phyloP scores from a whole-genome alignment of 2,329 filamentous ascomycete species.

The Botrytis galanthina region DNA sequence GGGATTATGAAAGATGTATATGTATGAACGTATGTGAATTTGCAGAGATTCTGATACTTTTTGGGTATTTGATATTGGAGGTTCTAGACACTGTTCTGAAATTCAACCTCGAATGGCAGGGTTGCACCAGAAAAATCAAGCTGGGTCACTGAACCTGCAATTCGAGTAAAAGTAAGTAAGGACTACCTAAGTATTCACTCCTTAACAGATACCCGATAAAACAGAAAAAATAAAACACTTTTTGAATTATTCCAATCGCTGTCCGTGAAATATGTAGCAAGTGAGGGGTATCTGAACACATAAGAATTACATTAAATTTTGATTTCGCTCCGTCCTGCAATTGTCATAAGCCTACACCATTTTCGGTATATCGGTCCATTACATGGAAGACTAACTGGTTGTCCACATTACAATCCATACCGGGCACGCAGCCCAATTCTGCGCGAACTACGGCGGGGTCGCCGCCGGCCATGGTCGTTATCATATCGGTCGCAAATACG shows the following conservation, averaged over 20 bases:
- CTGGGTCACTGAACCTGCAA: constrained; percentile 1
- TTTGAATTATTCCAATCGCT: neutral
- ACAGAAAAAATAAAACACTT: neutral
- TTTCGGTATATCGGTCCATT: constrained; percentile 45
- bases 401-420: constrained; percentile 44
- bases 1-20: neutral
- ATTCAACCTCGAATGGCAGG: neutral
- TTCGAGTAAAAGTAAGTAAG: neutral
- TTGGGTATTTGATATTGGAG: neutral
- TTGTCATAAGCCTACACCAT: constrained; percentile 28
- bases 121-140: neutral
- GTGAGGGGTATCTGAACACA: constrained; percentile 5
- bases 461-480: constrained; percentile 44
- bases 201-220: neutral
- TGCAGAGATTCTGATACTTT: neutral
- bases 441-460: constrained; percentile 40
- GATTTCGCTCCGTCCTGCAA: neutral
- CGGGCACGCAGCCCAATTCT: constrained; percentile 43
- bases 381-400: constrained; percentile 45
- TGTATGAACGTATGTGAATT: neutral
- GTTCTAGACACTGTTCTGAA: neutral
- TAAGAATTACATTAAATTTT: constrained; percentile 1
- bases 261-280: neutral
- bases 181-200: neutral
- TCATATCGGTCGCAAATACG: constrained; percentile 45